Base-by-base conservation (phyloP, 352 stramenopile species). In the Pythium brachiatum region DNA sequence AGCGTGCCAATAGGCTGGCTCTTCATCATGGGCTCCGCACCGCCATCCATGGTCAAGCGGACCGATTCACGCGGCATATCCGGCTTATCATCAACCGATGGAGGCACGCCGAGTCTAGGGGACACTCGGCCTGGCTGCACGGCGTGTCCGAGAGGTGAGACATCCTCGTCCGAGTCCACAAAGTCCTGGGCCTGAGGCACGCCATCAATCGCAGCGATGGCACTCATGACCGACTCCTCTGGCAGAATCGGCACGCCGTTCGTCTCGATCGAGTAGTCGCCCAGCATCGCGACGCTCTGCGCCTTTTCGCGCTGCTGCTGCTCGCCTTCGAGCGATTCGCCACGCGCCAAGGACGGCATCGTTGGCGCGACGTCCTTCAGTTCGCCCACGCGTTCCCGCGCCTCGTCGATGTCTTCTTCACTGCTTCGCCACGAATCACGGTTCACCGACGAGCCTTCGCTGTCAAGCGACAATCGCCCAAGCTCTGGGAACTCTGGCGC, bases 1-100 rank as follows among this genome's bases (percentile, higher is more conserved):
- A 95, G 57, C 32, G 76, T 88, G n/a, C 83, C 81, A 20, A 95
- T 87, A 21, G 86, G 81, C 57, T 89, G 82, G 70, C 76, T 91
- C 56, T 86, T 81, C 74, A 89, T 87, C 61, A 92, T 76, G 15
- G 81, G 80, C 51, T 78, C 70, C 16, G 76, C 70, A 26, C 76
- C 81, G 57, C 74, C 79, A 60, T 91, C 81, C 72, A 88, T 88
- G 15, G 81, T 89, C 61, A 92, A 68, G 53, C 79, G 80, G 27
- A 92, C 79, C 18, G 80, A 90, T 21, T 79, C 80, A 31, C 79
- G 80, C 34, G 83, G 79, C 7, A 75, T 46, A 36, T 79, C 70
- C 8, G 76, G 61, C 53, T 68, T 68, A 46, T 68, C 41, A 36
- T 68, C 32, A 3, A 58, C 16, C 23, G 61, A 62, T 15, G 27